A percentile compares a stretch with the other conserved stretches of the same genome.
These are phyloP conservation scores for Mucor circinelloides DNA, from an alignment of 371 early-diverging fungal species.

Conservation along the genomic window DNA sequence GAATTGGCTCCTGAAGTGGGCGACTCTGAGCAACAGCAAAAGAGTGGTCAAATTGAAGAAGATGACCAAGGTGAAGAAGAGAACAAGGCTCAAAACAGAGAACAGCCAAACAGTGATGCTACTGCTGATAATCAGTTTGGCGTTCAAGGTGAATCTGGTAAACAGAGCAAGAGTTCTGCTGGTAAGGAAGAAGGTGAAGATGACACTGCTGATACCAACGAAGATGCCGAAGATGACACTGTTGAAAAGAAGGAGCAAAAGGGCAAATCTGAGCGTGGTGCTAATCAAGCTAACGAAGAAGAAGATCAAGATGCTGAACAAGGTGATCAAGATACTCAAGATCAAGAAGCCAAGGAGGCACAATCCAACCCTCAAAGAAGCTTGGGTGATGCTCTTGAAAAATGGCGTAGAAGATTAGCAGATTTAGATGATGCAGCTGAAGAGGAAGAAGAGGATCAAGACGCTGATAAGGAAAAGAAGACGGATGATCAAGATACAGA, in stretches of 20 bases:
- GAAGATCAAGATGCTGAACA: slow-evolving; percentile 31
- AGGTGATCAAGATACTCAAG: slow-evolving; percentile 18
- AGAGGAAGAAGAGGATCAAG: slow-evolving; percentile 52
- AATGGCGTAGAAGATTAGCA: slow-evolving; percentile 85
- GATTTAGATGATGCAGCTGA: slow-evolving; percentile 59
- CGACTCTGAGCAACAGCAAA: slow-evolving; percentile 47
- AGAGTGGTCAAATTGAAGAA: slow-evolving; percentile 38
- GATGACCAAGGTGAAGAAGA: slow-evolving; percentile 40
- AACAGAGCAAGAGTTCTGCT: slow-evolving; percentile 52
- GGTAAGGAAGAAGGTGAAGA: slow-evolving; percentile 55
- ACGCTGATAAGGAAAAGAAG: slow-evolving; percentile 46
- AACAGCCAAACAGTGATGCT: slow-evolving; percentile 56
- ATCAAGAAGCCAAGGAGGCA: slow-evolving; percentile 30
- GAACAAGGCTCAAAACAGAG: slow-evolving; percentile 42
- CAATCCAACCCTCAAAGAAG: slow-evolving; percentile 77
- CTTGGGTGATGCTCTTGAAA: slow-evolving; percentile 87
- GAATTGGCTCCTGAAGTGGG: slow-evolving; percentile 54
- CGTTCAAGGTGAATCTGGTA: slow-evolving; percentile 67
- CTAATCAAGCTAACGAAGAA: slow-evolving; percentile 47
- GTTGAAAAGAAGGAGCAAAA: slow-evolving; percentile 38
- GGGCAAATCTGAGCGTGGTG: slow-evolving; percentile 44
- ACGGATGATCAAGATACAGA: slow-evolving; percentile 48
- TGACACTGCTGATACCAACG: slow-evolving; percentile 39
- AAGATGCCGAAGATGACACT: slow-evolving; percentile 29
- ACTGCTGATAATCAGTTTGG: slow-evolving; percentile 68